A percentile compares a stretch with the other conserved stretches of the same genome.
These are phyloP conservation scores for Russula earlei DNA, from an alignment of 768 basidiomycete genomes.

Conservation along the genomic window DNA sequence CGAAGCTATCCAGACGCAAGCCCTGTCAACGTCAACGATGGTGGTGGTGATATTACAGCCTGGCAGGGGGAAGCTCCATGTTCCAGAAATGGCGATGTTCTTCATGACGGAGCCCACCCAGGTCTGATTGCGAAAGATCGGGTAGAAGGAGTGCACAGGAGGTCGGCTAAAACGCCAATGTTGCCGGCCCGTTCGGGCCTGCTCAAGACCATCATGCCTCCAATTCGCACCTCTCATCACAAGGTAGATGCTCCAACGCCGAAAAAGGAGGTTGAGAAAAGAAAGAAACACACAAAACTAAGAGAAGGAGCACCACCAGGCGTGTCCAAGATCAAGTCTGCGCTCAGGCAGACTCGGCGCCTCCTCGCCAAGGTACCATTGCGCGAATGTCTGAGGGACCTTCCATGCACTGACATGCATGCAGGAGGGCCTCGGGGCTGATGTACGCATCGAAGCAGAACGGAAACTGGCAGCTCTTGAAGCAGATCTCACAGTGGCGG, in stretches of 20 bases:
- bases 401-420: background rate
- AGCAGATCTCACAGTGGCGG: constrained; percentile 57
- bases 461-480: constrained; percentile 68
- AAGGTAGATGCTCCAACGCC: background rate
- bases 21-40: constrained; percentile 10
- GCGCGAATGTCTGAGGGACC: too few relatives aligned
- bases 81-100: constrained; percentile 11
- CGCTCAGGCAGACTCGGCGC: constrained; percentile 72
- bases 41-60: constrained; percentile 7
- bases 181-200: background rate
- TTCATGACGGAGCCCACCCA: constrained; percentile 3
- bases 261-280: background rate
- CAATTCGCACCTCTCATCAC: constrained; percentile 5
- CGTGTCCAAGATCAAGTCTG: constrained; percentile 78
- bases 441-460: constrained; percentile 75
- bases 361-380: constrained; percentile 63
- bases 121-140: too few relatives aligned
- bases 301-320: constrained; percentile 39
- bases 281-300: background rate
- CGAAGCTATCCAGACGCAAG: constrained; percentile 16
- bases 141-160: too few relatives aligned
- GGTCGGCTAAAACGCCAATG: too few relatives aligned
- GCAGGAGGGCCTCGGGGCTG: constrained; percentile 75
- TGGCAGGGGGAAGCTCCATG: constrained; percentile 2
- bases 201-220: constrained; percentile 4